Base-by-base conservation (phyloP, 2,329 filamentous ascomycete species). In the Epichloe typhina region DNA sequence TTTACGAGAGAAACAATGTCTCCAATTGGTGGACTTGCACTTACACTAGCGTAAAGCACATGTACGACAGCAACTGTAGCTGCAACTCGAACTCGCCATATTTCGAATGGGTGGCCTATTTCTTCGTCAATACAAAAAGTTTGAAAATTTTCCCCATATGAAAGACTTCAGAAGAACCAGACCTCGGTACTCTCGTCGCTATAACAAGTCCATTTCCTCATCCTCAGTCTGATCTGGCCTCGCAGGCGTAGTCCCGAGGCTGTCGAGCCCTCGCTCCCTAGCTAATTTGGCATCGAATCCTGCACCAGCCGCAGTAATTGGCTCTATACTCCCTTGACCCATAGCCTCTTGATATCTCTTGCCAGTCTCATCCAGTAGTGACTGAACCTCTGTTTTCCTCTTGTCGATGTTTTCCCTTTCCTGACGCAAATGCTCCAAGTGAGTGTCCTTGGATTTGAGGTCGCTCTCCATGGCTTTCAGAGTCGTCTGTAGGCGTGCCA, bases 341-440 rank as follows among this genome's bases (percentile, higher is more conserved):
- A 75, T 65, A 0, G 66, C 69, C 15, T 72, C 66, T 52, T 74
- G 70, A 46, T 77, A 77, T 55, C 74, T 76, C 53, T 86, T 81
- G 0, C 87, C 89, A 0, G 88, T 87, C 63, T 93, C 84, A 62
- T 88, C 84, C 49, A 97, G 70, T 50, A 94, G 69, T 19, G 76
- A 75, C 66, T 96, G 90, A 0, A 96, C 84, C 64, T 93, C 86
- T 5, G 73, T 76, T 66, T 95, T 86, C 52, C 88, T 75, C 54
- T 76, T 72, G 4, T 76, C 67, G 41, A 95, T 76, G 33, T 85
- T 78, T 3, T 73, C 69, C 60, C 83, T 86, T 62, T 94, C 87
- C 53, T 72, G 72, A 57, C 80, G 75, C 46, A 90, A 68, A 45
- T 79, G 80, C 57, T 82, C 78, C 62, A 93, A 79, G 53, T 77